Evolutionary conservation across 805 yeast species (phyloP).

Genomic region (Torulaspora quercuum): DNA sequence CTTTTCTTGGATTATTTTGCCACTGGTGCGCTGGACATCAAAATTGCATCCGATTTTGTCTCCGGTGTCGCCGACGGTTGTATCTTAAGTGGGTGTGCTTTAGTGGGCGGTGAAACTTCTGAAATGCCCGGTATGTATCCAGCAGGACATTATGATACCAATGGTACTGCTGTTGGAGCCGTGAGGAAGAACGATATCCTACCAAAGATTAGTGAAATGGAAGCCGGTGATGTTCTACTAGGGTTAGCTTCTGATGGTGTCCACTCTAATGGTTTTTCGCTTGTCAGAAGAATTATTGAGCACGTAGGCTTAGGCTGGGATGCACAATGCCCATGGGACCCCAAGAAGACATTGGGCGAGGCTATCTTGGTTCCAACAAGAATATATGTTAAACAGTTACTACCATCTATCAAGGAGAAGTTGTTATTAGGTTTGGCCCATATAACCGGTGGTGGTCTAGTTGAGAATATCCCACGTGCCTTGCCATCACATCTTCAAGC

Average conservation of each 20-base stretch:
- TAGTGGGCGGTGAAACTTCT: constrained; percentile 98
- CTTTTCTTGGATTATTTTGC: constrained; percentile 96
- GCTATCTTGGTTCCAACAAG: constrained; percentile 85
- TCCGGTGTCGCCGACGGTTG: constrained; percentile 97
- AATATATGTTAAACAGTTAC: constrained; percentile 87
- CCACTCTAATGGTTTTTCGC: constrained; percentile 95
- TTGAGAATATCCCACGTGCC: constrained; percentile 95
- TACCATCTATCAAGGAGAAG: constrained; percentile 66
- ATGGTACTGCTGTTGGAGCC: constrained; percentile 98
- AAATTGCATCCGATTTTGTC: constrained; percentile 83
- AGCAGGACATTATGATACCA: constrained; percentile 93
- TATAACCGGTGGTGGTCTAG: constrained; percentile 97
- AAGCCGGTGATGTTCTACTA: constrained; percentile 72
- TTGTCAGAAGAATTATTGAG: constrained; percentile 88
- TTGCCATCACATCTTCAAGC: constrained; percentile 80
- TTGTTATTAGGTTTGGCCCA: constrained; percentile 86
- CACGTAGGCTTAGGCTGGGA: constrained; percentile 66
- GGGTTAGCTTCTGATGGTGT: constrained; percentile 91
- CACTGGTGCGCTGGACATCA: constrained; percentile 82
- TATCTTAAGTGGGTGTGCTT: constrained; percentile 90
- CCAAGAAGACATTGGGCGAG: constrained; percentile 70
- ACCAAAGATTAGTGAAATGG: constrained; percentile 68
- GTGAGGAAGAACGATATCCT: constrained; percentile 70
- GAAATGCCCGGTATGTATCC: constrained; percentile 99
- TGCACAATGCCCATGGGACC: constrained; percentile 82